phyloP scores from a whole-genome alignment of 2,329 filamentous ascomycete genomes.

The Dactylellina parvicollis region DNA sequence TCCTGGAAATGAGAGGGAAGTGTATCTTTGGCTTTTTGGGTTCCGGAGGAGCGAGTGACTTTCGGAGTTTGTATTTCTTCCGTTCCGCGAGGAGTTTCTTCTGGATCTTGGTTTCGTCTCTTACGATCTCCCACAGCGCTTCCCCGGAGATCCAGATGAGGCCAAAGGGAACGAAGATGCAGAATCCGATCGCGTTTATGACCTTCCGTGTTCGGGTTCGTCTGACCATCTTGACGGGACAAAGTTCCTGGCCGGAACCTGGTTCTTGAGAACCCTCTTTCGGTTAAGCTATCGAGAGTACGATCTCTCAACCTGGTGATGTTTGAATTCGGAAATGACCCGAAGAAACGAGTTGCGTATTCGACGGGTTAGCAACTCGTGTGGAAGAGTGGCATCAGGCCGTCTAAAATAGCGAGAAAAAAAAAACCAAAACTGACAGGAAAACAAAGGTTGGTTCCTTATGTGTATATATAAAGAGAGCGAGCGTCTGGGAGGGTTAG shows the following conservation, averaged over 20 bases:
- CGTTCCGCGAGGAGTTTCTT: slow-evolving; percentile 44
- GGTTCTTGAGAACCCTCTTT: slow-evolving; percentile 9
- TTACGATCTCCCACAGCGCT: slow-evolving; percentile 44
- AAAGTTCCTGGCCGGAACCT: slow-evolving; percentile 17
- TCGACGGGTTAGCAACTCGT: neutral
- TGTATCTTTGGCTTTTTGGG: slow-evolving; percentile 46
- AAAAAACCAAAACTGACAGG: neutral
- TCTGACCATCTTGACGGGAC: slow-evolving; percentile 42
- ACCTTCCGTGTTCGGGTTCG: slow-evolving; percentile 51
- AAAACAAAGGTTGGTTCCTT: neutral
- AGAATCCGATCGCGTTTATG: slow-evolving; percentile 52
- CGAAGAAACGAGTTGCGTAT: slow-evolving; percentile 9
- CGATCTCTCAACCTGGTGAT: slow-evolving; percentile 6
- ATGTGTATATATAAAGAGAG: slow-evolving; percentile 23
- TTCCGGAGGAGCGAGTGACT: slow-evolving; percentile 47
- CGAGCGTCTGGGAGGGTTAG: neutral
- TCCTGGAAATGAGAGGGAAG: slow-evolving; percentile 36
- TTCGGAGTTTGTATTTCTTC: slow-evolving; percentile 46
- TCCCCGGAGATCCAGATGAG: slow-evolving; percentile 52
- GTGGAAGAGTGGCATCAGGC: slow-evolving; percentile 5
- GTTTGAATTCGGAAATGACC: slow-evolving; percentile 13
- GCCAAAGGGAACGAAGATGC: slow-evolving; percentile 51
- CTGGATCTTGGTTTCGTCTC: slow-evolving; percentile 50
- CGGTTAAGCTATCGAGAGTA: neutral
- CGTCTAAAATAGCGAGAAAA: neutral